phyloP scores from a whole-genome alignment of 106 monocot genomes.

The Vanilla planifolia region DNA sequence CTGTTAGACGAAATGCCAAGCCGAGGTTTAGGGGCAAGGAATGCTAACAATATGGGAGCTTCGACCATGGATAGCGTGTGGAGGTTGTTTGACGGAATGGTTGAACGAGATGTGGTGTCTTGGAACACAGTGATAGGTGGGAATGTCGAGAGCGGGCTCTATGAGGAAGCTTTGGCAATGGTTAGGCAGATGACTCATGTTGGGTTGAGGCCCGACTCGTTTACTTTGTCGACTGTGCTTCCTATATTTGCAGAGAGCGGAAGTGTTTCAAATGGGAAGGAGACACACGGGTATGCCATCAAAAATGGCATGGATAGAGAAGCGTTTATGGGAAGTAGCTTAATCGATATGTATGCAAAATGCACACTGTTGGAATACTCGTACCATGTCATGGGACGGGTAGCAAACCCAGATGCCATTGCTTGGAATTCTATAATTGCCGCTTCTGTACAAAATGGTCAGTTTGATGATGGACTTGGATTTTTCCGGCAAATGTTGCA shows the following conservation, averaged over 20 bases:
- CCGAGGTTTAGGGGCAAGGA: neutral
- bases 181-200: conserved; percentile 40
- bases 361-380: conserved; percentile 50
- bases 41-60: neutral
- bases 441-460: conserved; percentile 74
- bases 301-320: conserved; percentile 41
- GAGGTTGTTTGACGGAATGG: conserved; percentile 68
- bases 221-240: conserved; percentile 65
- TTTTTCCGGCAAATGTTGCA: conserved; percentile 54
- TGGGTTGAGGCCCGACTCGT: conserved; percentile 58
- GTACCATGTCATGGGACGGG: conserved; percentile 28
- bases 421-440: conserved; percentile 83
- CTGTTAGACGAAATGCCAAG: neutral
- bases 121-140: conserved; percentile 80
- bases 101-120: conserved; percentile 53
- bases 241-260: conserved; percentile 72
- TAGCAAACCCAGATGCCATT: conserved; percentile 38
- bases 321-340: conserved; percentile 65
- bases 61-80: conserved; percentile 11
- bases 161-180: conserved; percentile 54
- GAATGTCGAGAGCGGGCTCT: conserved; percentile 35
- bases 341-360: conserved; percentile 90
- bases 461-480: conserved; percentile 57
- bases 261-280: conserved; percentile 47
- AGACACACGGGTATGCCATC: conserved; percentile 58